Conservation (phyloP, 768 basidiomycete species). For the Lactarius deliciosus region DNA sequence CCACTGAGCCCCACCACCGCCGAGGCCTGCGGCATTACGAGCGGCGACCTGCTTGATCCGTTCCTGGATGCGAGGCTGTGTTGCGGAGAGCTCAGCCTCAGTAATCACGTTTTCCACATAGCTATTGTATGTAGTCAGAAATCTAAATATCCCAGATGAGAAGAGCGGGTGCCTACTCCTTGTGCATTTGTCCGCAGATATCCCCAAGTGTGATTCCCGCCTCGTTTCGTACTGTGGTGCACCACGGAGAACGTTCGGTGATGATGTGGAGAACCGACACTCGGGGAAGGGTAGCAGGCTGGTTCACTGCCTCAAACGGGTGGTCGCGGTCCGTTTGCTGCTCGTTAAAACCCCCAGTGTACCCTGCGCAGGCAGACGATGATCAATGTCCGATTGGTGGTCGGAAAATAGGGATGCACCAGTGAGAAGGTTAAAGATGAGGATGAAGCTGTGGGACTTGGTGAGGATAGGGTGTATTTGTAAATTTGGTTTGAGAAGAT, state of each 20-base stretch:
- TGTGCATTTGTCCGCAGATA: constrained; percentile 68
- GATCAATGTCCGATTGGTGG: not conserved
- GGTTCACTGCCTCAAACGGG: constrained; percentile 44
- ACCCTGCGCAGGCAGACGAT: constrained; percentile 41
- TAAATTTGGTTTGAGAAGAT: constrained; percentile 67
- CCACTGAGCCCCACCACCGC: constrained; percentile 42
- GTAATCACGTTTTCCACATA: constrained; percentile 70
- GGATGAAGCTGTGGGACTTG: constrained; percentile 49
- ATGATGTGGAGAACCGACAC: constrained; percentile 40
- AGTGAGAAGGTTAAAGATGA: constrained; percentile 69
- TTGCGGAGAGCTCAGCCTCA: constrained; percentile 58
- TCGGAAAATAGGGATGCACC: constrained; percentile 42
- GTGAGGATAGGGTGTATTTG: constrained; percentile 74
- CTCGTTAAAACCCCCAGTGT: constrained; percentile 60
- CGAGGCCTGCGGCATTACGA: constrained; percentile 35
- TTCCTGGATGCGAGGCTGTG: constrained; percentile 67
- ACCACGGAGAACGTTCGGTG: constrained; percentile 67
- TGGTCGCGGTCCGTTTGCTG: constrained; percentile 60
- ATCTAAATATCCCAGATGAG: not conserved
- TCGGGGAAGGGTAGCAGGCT: constrained; percentile 42
- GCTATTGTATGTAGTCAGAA: constrained; percentile 38
- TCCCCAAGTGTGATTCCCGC: constrained; percentile 75
- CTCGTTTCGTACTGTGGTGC: constrained; percentile 69
- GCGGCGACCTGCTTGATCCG: constrained; percentile 63
- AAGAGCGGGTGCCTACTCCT: constrained; percentile 53